Conservation (phyloP, 2,329 filamentous ascomycete genomes). For the Fusarium keratoplasticum region DNA sequence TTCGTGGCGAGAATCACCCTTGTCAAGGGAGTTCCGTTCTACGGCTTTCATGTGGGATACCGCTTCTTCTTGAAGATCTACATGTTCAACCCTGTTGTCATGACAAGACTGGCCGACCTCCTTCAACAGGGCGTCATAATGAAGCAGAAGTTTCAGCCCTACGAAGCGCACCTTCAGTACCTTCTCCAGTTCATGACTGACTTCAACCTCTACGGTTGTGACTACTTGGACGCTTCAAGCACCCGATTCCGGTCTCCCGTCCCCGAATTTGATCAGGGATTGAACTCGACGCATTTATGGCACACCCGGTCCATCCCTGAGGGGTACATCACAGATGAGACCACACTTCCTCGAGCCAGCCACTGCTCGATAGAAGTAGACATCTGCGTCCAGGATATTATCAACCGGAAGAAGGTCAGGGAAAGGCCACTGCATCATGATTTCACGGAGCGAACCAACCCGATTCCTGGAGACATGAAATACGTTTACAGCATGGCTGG, state of each 20-base stretch:
- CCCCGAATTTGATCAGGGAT: conserved; percentile 73
- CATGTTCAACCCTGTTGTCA: conserved; percentile 86
- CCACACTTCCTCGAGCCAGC: conserved; percentile 78
- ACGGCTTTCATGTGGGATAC: conserved; percentile 94
- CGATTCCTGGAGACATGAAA: conserved; percentile 76
- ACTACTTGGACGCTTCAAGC: conserved; percentile 80
- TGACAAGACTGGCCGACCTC: conserved; percentile 88
- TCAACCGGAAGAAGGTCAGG: conserved; percentile 81
- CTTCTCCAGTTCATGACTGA: conserved; percentile 98
- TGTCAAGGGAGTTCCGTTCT: conserved; percentile 94
- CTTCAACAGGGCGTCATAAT: conserved; percentile 89
- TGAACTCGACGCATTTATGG: conserved; percentile 77
- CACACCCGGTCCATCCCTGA: conserved; percentile 77
- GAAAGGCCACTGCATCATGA: conserved; percentile 87
- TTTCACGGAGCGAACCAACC: conserved; percentile 79
- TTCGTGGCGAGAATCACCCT: conserved; percentile 93
- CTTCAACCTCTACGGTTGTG: conserved; percentile 96
- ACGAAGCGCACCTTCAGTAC: conserved; percentile 93
- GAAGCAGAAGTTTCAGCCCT: conserved; percentile 86
- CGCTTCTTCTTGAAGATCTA: conserved; percentile 94
- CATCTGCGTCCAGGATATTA: conserved; percentile 86
- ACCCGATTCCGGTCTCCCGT: conserved; percentile 81
- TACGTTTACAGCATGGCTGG: conserved; percentile 94
- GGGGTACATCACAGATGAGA: conserved; percentile 63
- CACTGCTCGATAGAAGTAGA: conserved; percentile 93